phyloP scores from a whole-genome alignment of 2,329 filamentous ascomycete genomes.

The Ilyonectria robusta region DNA sequence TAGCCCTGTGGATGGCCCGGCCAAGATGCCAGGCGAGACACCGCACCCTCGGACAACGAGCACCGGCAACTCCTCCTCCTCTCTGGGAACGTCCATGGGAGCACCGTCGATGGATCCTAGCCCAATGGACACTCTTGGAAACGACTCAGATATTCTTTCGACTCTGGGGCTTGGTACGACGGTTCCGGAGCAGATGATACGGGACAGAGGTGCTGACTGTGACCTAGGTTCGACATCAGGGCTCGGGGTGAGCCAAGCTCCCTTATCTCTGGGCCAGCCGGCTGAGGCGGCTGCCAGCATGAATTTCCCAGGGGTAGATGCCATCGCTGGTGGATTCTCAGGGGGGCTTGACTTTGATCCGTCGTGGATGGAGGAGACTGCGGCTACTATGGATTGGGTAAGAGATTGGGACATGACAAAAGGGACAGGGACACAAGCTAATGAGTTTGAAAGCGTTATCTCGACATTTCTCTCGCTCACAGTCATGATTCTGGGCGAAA shows the following conservation, averaged over 20 bases:
- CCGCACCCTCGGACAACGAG: conserved; percentile 14
- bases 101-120: conserved; percentile 40
- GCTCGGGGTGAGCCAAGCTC: conserved; percentile 37
- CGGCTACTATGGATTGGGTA: conserved; percentile 57
- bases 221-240: conserved; percentile 35
- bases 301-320: conserved; percentile 40
- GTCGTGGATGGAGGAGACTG: conserved; percentile 53
- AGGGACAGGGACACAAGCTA: conserved; percentile 18
- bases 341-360: conserved; percentile 50
- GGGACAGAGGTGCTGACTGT: conserved; percentile 34
- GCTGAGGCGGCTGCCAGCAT: conserved; percentile 38
- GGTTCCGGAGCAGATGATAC: conserved; percentile 4
- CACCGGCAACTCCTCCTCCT: conserved; percentile 32
- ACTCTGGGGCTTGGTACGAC: conserved; percentile 43
- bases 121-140: conserved; percentile 37
- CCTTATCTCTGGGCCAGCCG: conserved; percentile 40
- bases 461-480: conserved; percentile 53
- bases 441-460: conserved; percentile 46
- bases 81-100: conserved; percentile 38
- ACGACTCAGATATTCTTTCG: conserved; percentile 40
- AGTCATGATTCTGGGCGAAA: conserved; percentile 48
- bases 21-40: conserved; percentile 12
- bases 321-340: conserved; percentile 15
- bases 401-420: conserved; percentile 8
- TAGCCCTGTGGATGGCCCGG: conserved; percentile 43